Conservation (phyloP, 768 basidiomycete genomes). For the Trametes punicea region DNA sequence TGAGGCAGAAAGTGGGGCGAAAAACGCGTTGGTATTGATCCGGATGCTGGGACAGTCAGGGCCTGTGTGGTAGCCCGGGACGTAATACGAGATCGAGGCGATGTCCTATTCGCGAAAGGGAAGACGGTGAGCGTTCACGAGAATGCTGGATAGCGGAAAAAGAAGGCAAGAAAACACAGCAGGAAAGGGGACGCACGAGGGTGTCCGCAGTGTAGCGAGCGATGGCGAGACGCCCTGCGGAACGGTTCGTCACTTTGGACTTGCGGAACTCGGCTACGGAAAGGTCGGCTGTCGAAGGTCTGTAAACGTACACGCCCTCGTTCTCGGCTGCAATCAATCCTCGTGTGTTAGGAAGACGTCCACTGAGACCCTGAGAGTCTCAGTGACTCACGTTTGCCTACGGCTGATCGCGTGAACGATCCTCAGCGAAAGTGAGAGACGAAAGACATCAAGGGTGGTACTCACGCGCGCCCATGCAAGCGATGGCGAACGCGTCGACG, state of each 20-base stretch:
- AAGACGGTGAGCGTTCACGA: background rate
- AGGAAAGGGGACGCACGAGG: background rate
- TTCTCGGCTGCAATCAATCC: background rate
- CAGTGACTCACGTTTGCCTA: too few relatives aligned
- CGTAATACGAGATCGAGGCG: slow-evolving; percentile 29
- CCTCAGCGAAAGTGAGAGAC: background rate
- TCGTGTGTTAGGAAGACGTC: background rate
- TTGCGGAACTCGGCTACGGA: slow-evolving; percentile 13
- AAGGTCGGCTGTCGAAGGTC: slow-evolving; percentile 10
- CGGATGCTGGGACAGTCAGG: slow-evolving; percentile 22
- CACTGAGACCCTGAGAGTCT: background rate
- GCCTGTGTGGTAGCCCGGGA: slow-evolving; percentile 28
- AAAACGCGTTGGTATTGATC: background rate
- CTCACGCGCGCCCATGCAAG: slow-evolving; percentile 23
- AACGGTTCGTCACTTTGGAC: background rate
- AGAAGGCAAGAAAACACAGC: background rate
- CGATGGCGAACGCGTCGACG: slow-evolving; percentile 23
- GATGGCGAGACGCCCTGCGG: background rate
- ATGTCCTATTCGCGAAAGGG: slow-evolving; percentile 19
- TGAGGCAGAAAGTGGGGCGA: background rate
- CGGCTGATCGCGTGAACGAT: too few relatives aligned
- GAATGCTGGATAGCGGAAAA: too few relatives aligned
- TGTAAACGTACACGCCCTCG: background rate
- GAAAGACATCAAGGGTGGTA: background rate
- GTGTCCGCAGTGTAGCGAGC: background rate